Percentiles rank a stretch among this genome's conserved stretches.
Conservation (phyloP, 23 red algal species). For the Chondrus crispus region DNA sequence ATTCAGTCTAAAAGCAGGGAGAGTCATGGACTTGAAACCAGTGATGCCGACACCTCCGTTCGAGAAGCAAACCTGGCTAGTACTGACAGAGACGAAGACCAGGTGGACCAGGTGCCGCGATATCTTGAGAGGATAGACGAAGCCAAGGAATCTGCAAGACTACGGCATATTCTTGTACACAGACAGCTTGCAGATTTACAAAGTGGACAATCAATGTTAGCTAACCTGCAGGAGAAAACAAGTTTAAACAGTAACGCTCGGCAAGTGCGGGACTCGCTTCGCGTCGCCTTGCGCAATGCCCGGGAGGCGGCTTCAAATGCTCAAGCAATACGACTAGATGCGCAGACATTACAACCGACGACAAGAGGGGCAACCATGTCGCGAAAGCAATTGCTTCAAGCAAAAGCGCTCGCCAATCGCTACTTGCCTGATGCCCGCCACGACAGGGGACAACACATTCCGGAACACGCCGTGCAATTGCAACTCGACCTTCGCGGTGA, state of each 20-base stretch:
- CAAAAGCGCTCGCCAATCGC: neutral
- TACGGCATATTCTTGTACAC: neutral
- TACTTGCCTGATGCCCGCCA: neutral
- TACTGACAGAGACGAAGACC: no score
- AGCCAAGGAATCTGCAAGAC: neutral
- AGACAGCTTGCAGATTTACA: neutral
- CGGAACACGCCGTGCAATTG: neutral
- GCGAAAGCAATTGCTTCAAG: slow-evolving; percentile 2
- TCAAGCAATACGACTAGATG: slow-evolving; percentile 7
- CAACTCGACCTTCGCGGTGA: neutral
- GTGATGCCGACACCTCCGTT: no score
- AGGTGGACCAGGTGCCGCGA: no score
- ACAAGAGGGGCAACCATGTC: slow-evolving; percentile 2
- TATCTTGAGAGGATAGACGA: no score
- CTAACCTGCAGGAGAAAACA: neutral
- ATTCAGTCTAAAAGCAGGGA: no score
- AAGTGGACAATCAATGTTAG: neutral
- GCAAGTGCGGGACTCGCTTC: neutral
- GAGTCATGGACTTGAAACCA: no score
- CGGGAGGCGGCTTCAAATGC: slow-evolving; percentile 41
- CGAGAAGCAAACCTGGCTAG: no score
- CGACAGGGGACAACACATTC: neutral
- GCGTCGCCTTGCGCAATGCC: neutral
- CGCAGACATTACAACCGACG: slow-evolving; percentile 11
- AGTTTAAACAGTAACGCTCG: neutral